Base-by-base conservation (phyloP, 805 yeast genomes). In the Jamesozyma rosinii region DNA sequence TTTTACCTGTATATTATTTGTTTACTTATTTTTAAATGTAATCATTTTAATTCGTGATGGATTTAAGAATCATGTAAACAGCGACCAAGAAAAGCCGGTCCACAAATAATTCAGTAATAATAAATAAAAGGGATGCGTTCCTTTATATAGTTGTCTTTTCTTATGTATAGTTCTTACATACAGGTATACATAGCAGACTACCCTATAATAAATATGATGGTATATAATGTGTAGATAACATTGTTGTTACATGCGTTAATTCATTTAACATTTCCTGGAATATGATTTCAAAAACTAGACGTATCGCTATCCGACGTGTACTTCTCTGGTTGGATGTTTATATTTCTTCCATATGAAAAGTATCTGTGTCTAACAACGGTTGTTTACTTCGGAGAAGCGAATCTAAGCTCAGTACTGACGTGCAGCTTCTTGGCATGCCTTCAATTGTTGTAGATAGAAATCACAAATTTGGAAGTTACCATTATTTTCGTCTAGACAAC, bases 381-480 rank as follows among this genome's bases (percentile, higher is more conserved):
- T n/a, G n/a, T n/a, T n/a, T n/a, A n/a, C n/a, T n/a, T n/a, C n/a
- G n/a, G n/a, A n/a, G n/a, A n/a, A n/a, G n/a, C n/a, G n/a, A n/a
- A n/a, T n/a, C n/a, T 24, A 24, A 19, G 8, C 19, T 40, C 20
- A 89, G 66, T 84, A 89, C 56, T 76, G 85, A 52, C 81, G 76
- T 43, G 95, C 74, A 55, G 96, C 95, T 67, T 84, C 87, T 71
- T 92, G 97, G 69, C 98, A 92, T 18, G 97, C 94, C 73, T 85
- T 90, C 66, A 92, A 80, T 72, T 90, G 97, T 71, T 92, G 97
- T 69, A 92, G 75, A 70, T 92, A 92, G 77, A 77, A 92, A 61
- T 89, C 97, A 71, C 98, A 92, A 54, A 84, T 81, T 70, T 89
- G 96, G 86, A 86, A 84, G 77, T 92, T 88, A 55, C 98, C 98